Percentiles rank a stretch among this genome's conserved stretches.
These are phyloP conservation scores for Aphanomyces invadans DNA, from an alignment of 352 stramenopile genomes.

Conservation along the genomic window DNA sequence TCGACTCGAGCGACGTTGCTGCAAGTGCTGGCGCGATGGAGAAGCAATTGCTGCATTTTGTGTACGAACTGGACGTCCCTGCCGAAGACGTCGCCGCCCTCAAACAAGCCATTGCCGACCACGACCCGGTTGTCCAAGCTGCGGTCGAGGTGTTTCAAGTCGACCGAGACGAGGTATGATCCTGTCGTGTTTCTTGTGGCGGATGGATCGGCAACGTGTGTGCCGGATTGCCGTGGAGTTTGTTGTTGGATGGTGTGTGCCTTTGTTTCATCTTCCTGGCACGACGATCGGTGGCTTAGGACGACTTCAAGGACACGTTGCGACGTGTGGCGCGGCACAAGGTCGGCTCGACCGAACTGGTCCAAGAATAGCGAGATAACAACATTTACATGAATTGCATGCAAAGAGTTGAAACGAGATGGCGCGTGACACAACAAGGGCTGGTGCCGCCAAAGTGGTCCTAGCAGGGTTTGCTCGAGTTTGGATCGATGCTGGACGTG, in stretches of 20 bases:
- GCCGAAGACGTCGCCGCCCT: slow-evolving; percentile 31
- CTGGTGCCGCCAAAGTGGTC: too few relatives aligned
- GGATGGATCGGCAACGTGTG: too few relatives aligned
- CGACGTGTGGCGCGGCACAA: slow-evolving; percentile 37
- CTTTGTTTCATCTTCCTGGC: background rate
- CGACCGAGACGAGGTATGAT: slow-evolving; percentile 38
- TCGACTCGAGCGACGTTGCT: background rate
- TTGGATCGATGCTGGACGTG: too few relatives aligned
- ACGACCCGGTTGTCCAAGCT: slow-evolving; percentile 38
- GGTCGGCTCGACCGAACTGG: background rate
- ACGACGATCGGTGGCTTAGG: slow-evolving; percentile 20
- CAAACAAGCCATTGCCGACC: slow-evolving; percentile 35
- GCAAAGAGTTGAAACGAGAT: too few relatives aligned
- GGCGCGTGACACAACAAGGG: too few relatives aligned
- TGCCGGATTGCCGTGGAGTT: too few relatives aligned
- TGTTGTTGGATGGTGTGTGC: too few relatives aligned
- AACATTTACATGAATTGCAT: too few relatives aligned
- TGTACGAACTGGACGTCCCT: slow-evolving; percentile 31
- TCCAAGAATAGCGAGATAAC: slow-evolving; percentile 25
- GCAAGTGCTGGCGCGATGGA: slow-evolving; percentile 27
- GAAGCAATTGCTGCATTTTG: slow-evolving; percentile 39
- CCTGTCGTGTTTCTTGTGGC: background rate
- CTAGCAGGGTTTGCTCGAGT: too few relatives aligned
- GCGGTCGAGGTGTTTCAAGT: slow-evolving; percentile 35
- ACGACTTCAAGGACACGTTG: slow-evolving; percentile 47